These are phyloP conservation scores for Aspergillus ochraceus DNA, from an alignment of 2,329 filamentous ascomycete species.

Conservation along the genomic window DNA sequence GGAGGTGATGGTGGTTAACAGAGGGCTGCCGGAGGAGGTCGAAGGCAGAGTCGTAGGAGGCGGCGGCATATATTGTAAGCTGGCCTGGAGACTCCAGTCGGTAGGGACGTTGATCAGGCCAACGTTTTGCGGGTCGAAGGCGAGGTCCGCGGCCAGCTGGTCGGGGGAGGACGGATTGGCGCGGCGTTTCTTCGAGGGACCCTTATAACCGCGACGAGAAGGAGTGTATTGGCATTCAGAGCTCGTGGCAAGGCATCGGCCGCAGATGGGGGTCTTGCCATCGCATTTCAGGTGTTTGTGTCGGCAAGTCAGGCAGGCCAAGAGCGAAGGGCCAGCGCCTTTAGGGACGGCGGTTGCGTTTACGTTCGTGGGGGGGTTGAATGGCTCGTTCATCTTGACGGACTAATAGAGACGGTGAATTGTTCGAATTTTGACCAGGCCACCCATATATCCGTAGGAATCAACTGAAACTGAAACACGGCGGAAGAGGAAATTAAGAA, in stretches of 20 bases:
- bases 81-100: constrained; percentile 40
- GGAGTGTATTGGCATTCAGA: constrained; percentile 70
- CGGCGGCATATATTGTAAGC: constrained; percentile 23
- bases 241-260: constrained; percentile 61
- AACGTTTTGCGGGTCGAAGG: constrained; percentile 18
- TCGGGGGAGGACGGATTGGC: constrained; percentile 35
- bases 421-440: not conserved
- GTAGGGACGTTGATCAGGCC: constrained; percentile 38
- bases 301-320: constrained; percentile 50
- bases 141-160: constrained; percentile 52
- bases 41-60: constrained; percentile 23
- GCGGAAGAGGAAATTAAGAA: not conserved
- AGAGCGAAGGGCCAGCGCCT: constrained; percentile 38
- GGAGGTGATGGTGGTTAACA: constrained; percentile 22
- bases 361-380: constrained; percentile 15
- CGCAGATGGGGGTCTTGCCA: constrained; percentile 64
- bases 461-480: not conserved
- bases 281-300: constrained; percentile 75
- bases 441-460: not conserved
- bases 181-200: constrained; percentile 55
- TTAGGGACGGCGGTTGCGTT: constrained; percentile 17
- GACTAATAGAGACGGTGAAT: not conserved
- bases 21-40: constrained; percentile 26
- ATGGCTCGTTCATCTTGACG: constrained; percentile 29
- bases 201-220: constrained; percentile 74